A percentile compares a stretch with the other conserved stretches of the same genome.
These are phyloP conservation scores for Syncephalastrum monosporum DNA, from an alignment of 371 early-diverging fungal genomes.

Conservation along the genomic window DNA sequence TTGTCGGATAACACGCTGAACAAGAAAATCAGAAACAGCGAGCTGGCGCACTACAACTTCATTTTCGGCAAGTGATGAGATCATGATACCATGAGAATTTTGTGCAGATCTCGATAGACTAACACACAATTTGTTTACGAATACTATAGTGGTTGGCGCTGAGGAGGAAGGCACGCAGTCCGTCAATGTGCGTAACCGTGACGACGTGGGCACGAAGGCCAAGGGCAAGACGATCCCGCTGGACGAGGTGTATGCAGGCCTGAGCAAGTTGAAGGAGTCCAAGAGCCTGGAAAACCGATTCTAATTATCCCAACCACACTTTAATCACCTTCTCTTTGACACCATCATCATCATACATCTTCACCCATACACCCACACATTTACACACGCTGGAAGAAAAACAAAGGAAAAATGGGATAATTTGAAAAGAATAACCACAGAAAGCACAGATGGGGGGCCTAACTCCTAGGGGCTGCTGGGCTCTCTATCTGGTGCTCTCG, in stretches of 20 bases:
- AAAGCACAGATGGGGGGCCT: too few species aligned
- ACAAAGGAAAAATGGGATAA: too few species aligned
- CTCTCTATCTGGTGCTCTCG: too few species aligned
- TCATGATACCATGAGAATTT: conserved; percentile 1
- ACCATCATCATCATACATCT: too few species aligned
- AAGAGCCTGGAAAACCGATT: conserved; percentile 58
- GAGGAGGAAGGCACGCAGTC: conserved; percentile 83
- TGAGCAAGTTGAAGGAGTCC: conserved; percentile 59
- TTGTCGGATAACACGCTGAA: conserved; percentile 84
- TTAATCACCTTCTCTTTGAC: too few species aligned
- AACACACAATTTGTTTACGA: conserved; percentile 24
- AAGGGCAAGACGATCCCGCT: conserved; percentile 77
- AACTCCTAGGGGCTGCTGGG: too few species aligned
- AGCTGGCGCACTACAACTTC: conserved; percentile 88
- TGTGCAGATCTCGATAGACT: conserved; percentile 12
- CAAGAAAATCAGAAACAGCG: conserved; percentile 91
- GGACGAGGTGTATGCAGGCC: conserved; percentile 63
- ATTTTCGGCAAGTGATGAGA: conserved; percentile 51
- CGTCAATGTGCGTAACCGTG: conserved; percentile 92
- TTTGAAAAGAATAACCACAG: too few species aligned
- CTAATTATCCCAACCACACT: conserved; percentile 22
- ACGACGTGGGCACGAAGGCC: conserved; percentile 79
- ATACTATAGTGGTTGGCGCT: conserved; percentile 87
- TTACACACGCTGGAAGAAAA: too few species aligned
- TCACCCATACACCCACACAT: too few species aligned